Evolutionary conservation across 2,329 filamentous ascomycete species (phyloP).

Genomic region (Arthrobotrys musiformis): DNA sequence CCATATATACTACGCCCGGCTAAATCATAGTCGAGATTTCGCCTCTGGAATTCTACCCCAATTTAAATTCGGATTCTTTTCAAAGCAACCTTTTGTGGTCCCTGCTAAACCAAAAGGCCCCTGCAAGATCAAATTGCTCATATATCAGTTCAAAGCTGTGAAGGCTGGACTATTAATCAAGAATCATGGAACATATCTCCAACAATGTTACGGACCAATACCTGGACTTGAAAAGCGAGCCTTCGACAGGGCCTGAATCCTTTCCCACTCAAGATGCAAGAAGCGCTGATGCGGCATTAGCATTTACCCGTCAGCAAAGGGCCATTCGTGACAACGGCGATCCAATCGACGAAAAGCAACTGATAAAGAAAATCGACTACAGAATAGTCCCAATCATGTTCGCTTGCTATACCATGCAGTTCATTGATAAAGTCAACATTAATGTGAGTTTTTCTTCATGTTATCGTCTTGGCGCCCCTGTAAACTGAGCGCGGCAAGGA

Average conservation of each 20-base stretch:
- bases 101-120: no score
- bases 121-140: no score
- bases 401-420: constrained; percentile 72
- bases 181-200: constrained; percentile 14
- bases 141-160: no score
- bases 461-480: not conserved
- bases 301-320: constrained; percentile 54
- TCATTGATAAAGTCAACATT: constrained; percentile 73
- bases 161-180: not conserved
- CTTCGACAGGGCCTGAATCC: constrained; percentile 8
- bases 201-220: constrained; percentile 24
- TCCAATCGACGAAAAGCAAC: constrained; percentile 64
- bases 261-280: not conserved
- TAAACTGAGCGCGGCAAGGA: not conserved
- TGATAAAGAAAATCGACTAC: constrained; percentile 70
- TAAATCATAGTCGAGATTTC: no score
- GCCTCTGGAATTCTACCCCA: no score
- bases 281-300: constrained; percentile 46
- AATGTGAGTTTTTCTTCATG: constrained; percentile 66
- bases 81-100: no score
- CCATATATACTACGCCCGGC: no score
- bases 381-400: constrained; percentile 73
- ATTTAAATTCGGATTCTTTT: no score
- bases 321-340: constrained; percentile 33
- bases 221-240: constrained; percentile 37